phyloP scores from a whole-genome alignment of 352 stramenopile species.

The Globisporangium iwayamae region DNA sequence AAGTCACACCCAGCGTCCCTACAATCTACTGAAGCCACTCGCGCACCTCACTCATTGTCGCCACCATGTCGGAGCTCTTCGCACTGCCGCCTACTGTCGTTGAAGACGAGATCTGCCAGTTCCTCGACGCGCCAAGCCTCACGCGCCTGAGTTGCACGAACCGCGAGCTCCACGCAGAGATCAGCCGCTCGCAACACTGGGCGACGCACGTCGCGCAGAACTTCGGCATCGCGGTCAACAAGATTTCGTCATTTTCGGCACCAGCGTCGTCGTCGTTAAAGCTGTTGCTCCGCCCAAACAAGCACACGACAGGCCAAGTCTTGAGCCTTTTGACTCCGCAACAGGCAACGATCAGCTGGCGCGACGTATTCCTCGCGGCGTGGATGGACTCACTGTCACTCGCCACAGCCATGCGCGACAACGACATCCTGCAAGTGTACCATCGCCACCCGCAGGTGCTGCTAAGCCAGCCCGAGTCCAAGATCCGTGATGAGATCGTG shows the following conservation, averaged over 20 bases:
- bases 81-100: constrained; percentile 34
- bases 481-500: constrained; percentile 52
- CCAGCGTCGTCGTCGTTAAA: not conserved
- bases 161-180: constrained; percentile 29
- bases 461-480: constrained; percentile 30
- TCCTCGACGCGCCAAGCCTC: constrained; percentile 38
- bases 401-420: constrained; percentile 20
- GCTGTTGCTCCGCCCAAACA: not conserved
- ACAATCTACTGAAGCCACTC: not conserved
- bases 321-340: not conserved
- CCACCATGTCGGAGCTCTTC: constrained; percentile 19
- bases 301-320: not conserved
- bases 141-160: constrained; percentile 32
- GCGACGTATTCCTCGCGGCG: constrained; percentile 37
- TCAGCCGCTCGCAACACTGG: constrained; percentile 34
- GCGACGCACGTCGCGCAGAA: constrained; percentile 29
- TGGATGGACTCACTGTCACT: constrained; percentile 36
- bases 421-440: constrained; percentile 37
- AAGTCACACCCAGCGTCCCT: not conserved
- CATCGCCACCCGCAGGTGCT: constrained; percentile 20
- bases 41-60: no score
- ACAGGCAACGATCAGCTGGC: constrained; percentile 30
- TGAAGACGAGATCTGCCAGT: constrained; percentile 39
- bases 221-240: constrained; percentile 38
- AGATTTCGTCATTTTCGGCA: constrained; percentile 10